Conservation (phyloP, 805 yeast species). For the Candida endomychidarum region DNA sequence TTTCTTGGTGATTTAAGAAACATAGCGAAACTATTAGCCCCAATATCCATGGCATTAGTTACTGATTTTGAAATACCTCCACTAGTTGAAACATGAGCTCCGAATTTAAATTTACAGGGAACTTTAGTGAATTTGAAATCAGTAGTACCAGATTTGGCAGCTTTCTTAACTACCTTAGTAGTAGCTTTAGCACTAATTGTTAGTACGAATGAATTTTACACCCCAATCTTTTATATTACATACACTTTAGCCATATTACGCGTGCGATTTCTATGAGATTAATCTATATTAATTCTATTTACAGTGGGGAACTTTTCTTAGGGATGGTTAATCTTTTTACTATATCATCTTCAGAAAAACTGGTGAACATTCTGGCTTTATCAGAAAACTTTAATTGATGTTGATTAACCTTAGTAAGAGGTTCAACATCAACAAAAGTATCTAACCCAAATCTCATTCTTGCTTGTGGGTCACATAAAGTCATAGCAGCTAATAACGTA, state of each 20-base stretch:
- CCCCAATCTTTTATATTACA: not conserved
- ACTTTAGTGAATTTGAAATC: constrained; percentile 21
- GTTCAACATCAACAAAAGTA: constrained; percentile 13
- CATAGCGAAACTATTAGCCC: constrained; percentile 83
- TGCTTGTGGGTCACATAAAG: constrained; percentile 48
- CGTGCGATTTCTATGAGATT: not conserved
- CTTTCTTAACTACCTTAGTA: constrained; percentile 11
- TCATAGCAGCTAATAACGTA: constrained; percentile 53
- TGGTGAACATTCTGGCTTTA: not conserved
- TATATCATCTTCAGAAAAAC: not conserved
- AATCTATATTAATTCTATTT: no score
- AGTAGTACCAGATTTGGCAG: not conserved
- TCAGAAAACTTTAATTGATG: constrained; percentile 13
- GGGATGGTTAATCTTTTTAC: not conserved
- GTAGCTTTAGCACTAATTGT: constrained; percentile 5
- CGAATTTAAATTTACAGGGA: constrained; percentile 50
- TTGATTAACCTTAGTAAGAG: not conserved
- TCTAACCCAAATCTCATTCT: constrained; percentile 24
- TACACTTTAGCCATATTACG: constrained; percentile 9
- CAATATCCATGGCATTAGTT: constrained; percentile 46
- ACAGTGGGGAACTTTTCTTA: no score
- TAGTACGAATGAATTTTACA: not conserved
- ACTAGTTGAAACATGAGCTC: constrained; percentile 84
- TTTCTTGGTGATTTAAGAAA: constrained; percentile 87
- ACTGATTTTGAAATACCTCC: constrained; percentile 82